Conservation (phyloP, 148 eudicot species). For the Rhododendron molle region DNA sequence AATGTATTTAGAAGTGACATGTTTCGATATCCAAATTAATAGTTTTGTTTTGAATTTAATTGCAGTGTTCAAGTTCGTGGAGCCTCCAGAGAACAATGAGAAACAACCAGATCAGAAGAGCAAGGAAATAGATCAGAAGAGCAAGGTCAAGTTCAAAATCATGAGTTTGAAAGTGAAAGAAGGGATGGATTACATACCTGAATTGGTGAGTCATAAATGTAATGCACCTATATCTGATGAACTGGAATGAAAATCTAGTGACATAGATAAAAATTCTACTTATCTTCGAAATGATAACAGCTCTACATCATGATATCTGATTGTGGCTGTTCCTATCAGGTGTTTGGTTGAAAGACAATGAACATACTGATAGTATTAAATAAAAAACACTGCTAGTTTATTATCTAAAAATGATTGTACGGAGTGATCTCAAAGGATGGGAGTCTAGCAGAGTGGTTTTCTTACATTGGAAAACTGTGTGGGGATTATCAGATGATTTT, state of each 20-base stretch:
- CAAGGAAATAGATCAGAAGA: conserved; percentile 36
- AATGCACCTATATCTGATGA: background rate
- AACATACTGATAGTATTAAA: background rate
- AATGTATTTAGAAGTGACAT: background rate
- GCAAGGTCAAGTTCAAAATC: conserved; percentile 83
- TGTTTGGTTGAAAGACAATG: background rate
- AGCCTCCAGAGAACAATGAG: conserved; percentile 94
- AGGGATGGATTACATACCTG: conserved; percentile 74
- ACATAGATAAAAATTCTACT: background rate
- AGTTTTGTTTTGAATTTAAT: conserved; percentile 5
- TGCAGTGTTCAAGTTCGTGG: conserved; percentile 91
- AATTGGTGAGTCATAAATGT: conserved; percentile 47
- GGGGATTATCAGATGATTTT: background rate
- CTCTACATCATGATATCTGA: background rate
- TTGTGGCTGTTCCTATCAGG: background rate
- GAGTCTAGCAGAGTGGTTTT: background rate
- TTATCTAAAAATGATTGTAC: background rate
- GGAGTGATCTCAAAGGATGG: background rate
- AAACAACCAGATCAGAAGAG: conserved; percentile 37
- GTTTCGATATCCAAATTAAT: background rate
- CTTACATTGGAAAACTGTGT: background rate
- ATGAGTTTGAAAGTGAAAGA: conserved; percentile 92
- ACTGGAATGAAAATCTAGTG: background rate
- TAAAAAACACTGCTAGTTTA: background rate
- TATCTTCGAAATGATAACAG: background rate